Percentiles rank a stretch among this genome's conserved stretches.
Conservation (phyloP, 169 alveolate species). For the Eimeria necatrix region DNA sequence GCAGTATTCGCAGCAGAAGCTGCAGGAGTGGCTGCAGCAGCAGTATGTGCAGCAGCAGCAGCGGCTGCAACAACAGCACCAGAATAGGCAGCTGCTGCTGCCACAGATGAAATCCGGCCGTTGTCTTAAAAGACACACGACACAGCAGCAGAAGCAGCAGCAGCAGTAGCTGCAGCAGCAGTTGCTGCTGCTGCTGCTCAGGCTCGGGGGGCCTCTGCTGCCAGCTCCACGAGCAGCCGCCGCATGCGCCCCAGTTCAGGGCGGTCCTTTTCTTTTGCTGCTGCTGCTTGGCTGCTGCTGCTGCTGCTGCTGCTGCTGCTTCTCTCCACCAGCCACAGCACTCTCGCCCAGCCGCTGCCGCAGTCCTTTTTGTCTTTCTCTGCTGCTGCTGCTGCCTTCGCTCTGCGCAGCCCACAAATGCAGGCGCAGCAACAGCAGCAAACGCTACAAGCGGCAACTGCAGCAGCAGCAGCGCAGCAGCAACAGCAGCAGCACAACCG, state of each 20-base stretch:
- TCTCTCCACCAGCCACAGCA: background rate
- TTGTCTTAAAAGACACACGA: no score
- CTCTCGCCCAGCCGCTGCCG: conserved; percentile 29
- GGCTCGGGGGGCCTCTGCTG: background rate
- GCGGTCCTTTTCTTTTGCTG: conserved; percentile 18
- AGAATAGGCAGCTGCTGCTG: no score
- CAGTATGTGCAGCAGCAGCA: no score
- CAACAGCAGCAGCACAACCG: background rate
- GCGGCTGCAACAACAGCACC: no score
- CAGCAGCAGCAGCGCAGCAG: background rate
- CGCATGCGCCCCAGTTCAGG: background rate
- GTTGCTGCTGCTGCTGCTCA: background rate
- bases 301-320: background rate
- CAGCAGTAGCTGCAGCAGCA: no score
- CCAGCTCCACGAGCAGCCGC: background rate
- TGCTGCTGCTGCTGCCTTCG: conserved; percentile 6
- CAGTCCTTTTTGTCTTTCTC: background rate
- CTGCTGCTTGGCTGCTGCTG: background rate
- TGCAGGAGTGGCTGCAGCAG: no score
- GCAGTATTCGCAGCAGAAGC: no score
- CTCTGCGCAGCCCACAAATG: background rate
- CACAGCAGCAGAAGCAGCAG: no score
- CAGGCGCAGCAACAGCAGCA: background rate
- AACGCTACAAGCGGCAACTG: background rate
- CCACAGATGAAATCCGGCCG: no score